Conservation (phyloP, 345 rosid species). For the Linum tenue region DNA sequence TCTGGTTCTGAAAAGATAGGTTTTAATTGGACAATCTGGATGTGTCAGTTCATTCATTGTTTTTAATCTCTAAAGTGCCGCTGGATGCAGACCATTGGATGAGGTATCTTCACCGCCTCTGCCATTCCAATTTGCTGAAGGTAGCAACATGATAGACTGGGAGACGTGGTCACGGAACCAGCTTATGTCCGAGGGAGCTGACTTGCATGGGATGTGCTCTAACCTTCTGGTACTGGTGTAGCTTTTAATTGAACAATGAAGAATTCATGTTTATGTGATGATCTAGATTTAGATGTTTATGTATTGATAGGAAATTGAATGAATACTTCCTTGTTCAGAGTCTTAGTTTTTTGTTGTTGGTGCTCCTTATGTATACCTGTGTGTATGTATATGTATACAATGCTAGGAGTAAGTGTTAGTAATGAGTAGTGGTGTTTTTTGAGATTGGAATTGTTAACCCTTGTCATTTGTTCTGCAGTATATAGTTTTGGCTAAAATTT, state of each 20-base stretch:
- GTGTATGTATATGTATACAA: too few relatives aligned
- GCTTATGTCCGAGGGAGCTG: constrained; percentile 71
- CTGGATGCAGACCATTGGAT: constrained; percentile 48
- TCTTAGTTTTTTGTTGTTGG: too few relatives aligned
- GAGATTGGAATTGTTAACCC: neutral
- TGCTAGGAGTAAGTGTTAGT: too few relatives aligned
- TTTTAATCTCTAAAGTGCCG: too few relatives aligned
- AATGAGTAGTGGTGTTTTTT: too few relatives aligned
- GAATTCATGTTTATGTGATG: too few relatives aligned
- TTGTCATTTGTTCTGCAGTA: constrained; percentile 32
- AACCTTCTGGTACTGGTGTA: constrained; percentile 55
- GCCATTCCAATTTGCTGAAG: constrained; percentile 33
- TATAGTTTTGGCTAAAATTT: constrained; percentile 60
- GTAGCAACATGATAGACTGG: constrained; percentile 38
- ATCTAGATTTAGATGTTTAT: neutral
- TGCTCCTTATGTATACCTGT: too few relatives aligned
- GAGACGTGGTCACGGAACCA: constrained; percentile 78
- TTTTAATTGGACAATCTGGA: too few relatives aligned
- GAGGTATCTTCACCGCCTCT: constrained; percentile 32
- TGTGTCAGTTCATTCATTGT: too few relatives aligned
- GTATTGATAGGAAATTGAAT: too few relatives aligned
- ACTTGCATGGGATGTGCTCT: constrained; percentile 70
- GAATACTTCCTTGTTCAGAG: too few relatives aligned
- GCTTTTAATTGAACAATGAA: neutral
- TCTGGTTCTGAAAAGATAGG: too few relatives aligned